Conservation (phyloP, 306 rosid genomes). For the Vachellia pachyceras region DNA sequence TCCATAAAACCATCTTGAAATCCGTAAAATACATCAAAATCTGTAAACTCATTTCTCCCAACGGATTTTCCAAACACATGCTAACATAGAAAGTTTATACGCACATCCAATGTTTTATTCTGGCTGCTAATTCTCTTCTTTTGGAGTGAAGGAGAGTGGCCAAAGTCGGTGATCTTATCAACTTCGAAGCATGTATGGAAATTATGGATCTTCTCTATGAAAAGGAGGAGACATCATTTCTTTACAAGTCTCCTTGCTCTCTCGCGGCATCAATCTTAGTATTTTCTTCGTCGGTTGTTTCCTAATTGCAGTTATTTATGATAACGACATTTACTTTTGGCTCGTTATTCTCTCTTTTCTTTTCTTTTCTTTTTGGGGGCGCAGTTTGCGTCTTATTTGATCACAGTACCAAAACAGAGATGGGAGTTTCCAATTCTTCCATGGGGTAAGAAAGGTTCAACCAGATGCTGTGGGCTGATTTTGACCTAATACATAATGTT, state of each 20-base stretch:
- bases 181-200: conserved; percentile 78
- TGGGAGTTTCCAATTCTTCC: conserved; percentile 84
- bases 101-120: conserved; percentile 18
- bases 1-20: too few species aligned
- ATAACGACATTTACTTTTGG: not conserved
- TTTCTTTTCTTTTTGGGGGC: not conserved
- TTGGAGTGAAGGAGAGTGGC: conserved; percentile 71
- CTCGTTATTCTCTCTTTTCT: conserved; percentile 24
- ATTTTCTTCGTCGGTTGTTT: conserved; percentile 21
- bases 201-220: conserved; percentile 91
- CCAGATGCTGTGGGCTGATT: conserved; percentile 12
- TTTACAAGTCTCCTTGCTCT: conserved; percentile 57
- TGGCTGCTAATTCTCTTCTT: conserved; percentile 9
- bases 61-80: too few species aligned
- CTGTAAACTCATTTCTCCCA: too few species aligned
- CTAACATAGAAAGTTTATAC: not conserved
- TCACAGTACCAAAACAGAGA: conserved; percentile 74
- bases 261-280: conserved; percentile 89
- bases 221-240: conserved; percentile 66
- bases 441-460: conserved; percentile 71
- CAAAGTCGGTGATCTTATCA: conserved; percentile 75
- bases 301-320: not conserved
- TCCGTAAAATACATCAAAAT: too few species aligned
- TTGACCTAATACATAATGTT: not conserved
- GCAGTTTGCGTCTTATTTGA: conserved; percentile 78